These are phyloP conservation scores for Pseudogymnoascus sp. DNA, from an alignment of 2,329 filamentous ascomycete species.

Conservation along the genomic window DNA sequence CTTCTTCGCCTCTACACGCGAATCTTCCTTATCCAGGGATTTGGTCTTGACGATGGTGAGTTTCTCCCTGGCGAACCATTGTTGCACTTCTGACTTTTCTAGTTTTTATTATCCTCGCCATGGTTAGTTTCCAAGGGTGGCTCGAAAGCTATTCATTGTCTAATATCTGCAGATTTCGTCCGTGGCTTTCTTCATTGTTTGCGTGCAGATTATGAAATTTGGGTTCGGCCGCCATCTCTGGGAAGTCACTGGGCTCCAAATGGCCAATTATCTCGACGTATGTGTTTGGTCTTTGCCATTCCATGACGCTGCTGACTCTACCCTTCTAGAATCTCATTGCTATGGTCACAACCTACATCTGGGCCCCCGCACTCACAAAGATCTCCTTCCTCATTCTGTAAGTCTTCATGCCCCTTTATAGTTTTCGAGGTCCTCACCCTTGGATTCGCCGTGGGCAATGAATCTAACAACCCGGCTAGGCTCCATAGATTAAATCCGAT, in stretches of 20 bases:
- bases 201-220: slow-evolving; percentile 3
- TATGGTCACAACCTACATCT: slow-evolving; percentile 6
- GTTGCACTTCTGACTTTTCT: background rate
- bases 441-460: background rate
- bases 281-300: background rate
- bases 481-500: slow-evolving; percentile 2
- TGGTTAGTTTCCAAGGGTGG: background rate
- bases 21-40: background rate
- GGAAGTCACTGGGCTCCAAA: background rate
- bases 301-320: background rate
- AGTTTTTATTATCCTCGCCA: slow-evolving; percentile 7
- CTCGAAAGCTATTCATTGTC: background rate
- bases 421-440: background rate
- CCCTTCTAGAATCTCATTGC: background rate
- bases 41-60: slow-evolving; percentile 9
- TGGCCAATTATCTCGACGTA: slow-evolving; percentile 6
- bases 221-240: slow-evolving; percentile 1
- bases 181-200: background rate
- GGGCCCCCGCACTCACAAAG: slow-evolving; percentile 4
- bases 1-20: background rate
- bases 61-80: background rate
- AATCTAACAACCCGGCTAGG: background rate
- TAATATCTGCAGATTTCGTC: background rate
- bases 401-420: background rate
- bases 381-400: slow-evolving; percentile 7